Evolutionary conservation across 306 rosid genomes (phyloP).

Genomic region (Vigna unguiculata): DNA sequence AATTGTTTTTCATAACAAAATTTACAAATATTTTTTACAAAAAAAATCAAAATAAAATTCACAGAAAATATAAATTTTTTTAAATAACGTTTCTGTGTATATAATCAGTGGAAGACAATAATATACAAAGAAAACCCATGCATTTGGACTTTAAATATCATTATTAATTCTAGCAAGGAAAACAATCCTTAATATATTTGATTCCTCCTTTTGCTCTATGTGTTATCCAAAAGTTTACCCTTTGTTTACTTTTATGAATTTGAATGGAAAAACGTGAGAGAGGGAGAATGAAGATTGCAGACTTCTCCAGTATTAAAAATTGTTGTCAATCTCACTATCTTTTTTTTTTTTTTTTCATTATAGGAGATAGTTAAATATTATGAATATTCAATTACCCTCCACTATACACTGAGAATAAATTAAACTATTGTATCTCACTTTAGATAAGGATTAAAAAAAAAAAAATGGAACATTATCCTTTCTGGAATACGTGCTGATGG

Average conservation of each 20-base stretch:
- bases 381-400: neutral
- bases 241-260: neutral
- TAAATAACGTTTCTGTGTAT: too few species aligned
- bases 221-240: constrained; percentile 6
- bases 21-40: too few species aligned
- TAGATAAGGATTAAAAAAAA: neutral
- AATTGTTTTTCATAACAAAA: too few species aligned
- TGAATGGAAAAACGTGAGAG: neutral
- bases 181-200: constrained; percentile 37
- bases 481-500: neutral
- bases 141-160: constrained; percentile 24
- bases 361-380: neutral
- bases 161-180: constrained; percentile 54
- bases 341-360: neutral
- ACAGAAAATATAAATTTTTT: too few species aligned
- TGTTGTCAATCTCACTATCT: neutral
- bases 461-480: neutral
- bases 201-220: constrained; percentile 46
- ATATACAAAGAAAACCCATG: neutral
- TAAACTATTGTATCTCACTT: neutral
- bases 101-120: neutral
- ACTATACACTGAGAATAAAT: neutral
- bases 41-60: too few species aligned
- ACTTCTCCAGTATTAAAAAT: neutral
- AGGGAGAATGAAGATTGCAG: neutral